These are phyloP conservation scores for Colletotrichum simmondsii DNA, from an alignment of 2,329 filamentous ascomycete species.

Conservation along the genomic window DNA sequence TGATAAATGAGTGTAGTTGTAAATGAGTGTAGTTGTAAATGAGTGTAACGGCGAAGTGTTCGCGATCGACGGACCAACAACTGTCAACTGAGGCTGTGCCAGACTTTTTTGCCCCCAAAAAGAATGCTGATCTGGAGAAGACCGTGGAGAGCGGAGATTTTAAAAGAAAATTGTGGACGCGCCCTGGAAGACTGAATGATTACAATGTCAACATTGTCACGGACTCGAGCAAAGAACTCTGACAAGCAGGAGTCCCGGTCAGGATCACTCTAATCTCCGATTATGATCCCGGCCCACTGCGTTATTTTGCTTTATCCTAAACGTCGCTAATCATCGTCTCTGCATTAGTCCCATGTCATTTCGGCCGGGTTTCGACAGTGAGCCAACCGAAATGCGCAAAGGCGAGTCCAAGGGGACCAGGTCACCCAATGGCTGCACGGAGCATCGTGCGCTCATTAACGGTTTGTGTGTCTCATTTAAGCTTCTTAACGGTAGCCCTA, in stretches of 20 bases:
- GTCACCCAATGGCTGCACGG: background rate
- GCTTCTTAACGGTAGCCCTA: conserved; percentile 21
- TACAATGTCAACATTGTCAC: background rate
- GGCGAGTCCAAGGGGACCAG: background rate
- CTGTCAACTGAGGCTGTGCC: conserved; percentile 15
- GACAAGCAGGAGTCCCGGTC: conserved; percentile 2
- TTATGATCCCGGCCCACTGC: conserved; percentile 23
- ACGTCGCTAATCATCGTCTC: conserved; percentile 32
- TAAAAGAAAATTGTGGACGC: conserved; percentile 8
- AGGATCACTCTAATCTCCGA: conserved; percentile 30
- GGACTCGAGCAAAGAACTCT: background rate
- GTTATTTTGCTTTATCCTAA: conserved; percentile 21
- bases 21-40: background rate
- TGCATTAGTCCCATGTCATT: conserved; percentile 31
- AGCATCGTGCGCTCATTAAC: conserved; percentile 6
- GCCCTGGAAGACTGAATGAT: background rate
- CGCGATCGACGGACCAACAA: background rate
- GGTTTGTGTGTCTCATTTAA: conserved; percentile 25
- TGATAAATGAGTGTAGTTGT: background rate
- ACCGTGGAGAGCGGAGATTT: conserved; percentile 22
- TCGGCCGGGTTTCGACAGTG: conserved; percentile 15
- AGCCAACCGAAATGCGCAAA: conserved; percentile 23
- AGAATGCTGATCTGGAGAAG: background rate
- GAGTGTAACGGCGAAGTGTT: conserved; percentile 17
- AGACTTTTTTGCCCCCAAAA: conserved; percentile 10